Evolutionary conservation across 805 yeast genomes (phyloP), one percentile per base, ranked within the genome.

Genomic region (Monosporozyma servazzii): DNA sequence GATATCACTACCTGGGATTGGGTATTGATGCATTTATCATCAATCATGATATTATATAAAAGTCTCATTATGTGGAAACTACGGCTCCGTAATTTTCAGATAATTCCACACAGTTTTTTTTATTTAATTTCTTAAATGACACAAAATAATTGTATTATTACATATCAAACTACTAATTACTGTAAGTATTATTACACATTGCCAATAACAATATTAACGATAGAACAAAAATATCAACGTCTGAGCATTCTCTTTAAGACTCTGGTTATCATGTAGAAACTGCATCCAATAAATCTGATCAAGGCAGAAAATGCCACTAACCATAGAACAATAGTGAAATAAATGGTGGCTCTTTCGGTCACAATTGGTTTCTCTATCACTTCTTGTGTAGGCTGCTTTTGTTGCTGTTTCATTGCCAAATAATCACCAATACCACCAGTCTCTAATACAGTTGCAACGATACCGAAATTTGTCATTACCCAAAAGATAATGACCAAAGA

Each of bases 281-380:
- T 65, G 57, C 95, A 80, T 1, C 97, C 96, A 27, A 84, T 48
- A 57, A 91, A 84, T 55, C 97, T 74, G 66, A 88, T 83, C 6
- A 83, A 76, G 0, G 98, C 96, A 75, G 88, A 78, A 27, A 83
- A 86, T 3, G 96, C 96, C 43, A 91, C 98, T 37, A 90, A 71
- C 96, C 98, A 91, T 57, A 91, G 73, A 45, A 91, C 84, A 30
- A 91, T 88, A 5, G 93, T 79, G 66, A 91, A 76, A 65, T 88
- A 91, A 6, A 82, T 71, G 40, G 80, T 75, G 1, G 88, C 75
- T 66, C 84, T 75, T n/a, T 52, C 50, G 2, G 67, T 58, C 37
- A 66, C 55, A 13, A 67, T 56, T 6, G 67, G 60, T n/a, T 53
- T 53, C 29, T 55, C 48, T 15, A 48, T 31, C 2, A 53, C 51